Conservation (phyloP, 1,139 yeast genomes). For the Suhomyces taliae region DNA sequence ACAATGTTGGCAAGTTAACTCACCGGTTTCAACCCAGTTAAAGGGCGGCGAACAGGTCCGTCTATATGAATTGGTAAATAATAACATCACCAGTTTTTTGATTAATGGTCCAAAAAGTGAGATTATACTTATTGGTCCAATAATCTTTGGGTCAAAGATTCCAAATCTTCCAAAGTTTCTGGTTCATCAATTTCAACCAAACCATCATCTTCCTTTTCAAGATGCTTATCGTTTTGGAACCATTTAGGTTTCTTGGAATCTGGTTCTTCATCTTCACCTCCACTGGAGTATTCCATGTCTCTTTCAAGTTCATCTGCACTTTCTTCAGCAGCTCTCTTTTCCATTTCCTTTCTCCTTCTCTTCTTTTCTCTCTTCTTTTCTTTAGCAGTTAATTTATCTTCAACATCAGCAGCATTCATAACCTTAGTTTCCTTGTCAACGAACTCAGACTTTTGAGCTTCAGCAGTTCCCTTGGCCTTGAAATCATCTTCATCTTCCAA, state of each 20-base stretch:
- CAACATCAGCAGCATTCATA: constrained; percentile 71
- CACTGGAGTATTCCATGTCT: constrained; percentile 37
- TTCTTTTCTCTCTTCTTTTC: constrained; percentile 86
- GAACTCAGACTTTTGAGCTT: constrained; percentile 64
- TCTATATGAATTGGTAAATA: no score
- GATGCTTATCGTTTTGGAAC: constrained; percentile 46
- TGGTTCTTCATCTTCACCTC: constrained; percentile 41
- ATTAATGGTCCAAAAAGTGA: no score
- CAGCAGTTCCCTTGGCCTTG: constrained; percentile 72
- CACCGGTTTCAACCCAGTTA: no score
- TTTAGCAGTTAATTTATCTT: constrained; percentile 80
- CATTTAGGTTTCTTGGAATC: constrained; percentile 59
- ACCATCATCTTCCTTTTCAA: constrained; percentile 23
- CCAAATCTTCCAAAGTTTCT: constrained; percentile 88
- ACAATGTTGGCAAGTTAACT: not conserved
- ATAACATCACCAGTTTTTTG: no score
- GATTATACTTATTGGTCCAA: constrained; percentile 14
- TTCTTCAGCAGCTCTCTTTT: constrained; percentile 51
- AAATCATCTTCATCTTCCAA: constrained; percentile 89
- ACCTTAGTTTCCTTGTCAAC: constrained; percentile 62
- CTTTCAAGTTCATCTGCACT: constrained; percentile 32
- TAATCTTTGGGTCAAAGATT: constrained; percentile 80
- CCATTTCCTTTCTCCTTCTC: constrained; percentile 80
- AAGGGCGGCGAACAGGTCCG: no score
- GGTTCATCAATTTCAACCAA: constrained; percentile 83